These are phyloP conservation scores for Aspergillus steynii DNA, from an alignment of 495 filamentous ascomycete species.

Conservation along the genomic window DNA sequence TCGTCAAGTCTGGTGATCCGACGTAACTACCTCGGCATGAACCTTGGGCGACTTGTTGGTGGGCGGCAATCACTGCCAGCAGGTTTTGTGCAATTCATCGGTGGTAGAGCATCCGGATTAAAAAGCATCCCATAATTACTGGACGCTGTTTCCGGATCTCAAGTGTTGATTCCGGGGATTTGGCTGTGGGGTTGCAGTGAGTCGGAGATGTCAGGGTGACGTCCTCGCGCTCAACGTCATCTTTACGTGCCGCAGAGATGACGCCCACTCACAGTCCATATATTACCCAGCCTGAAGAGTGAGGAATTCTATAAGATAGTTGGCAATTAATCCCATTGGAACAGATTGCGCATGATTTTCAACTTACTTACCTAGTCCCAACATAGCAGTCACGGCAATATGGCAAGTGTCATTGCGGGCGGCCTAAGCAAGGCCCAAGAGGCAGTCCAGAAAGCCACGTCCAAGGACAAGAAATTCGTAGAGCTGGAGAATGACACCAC, in stretches of 20 bases:
- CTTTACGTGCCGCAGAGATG: conserved; percentile 9
- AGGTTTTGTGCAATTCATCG: too few relatives aligned
- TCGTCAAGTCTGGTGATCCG: background rate
- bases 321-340: background rate
- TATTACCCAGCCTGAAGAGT: background rate
- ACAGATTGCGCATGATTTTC: background rate
- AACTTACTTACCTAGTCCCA: background rate
- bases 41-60: background rate
- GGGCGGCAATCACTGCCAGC: too few relatives aligned
- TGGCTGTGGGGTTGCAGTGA: too few relatives aligned
- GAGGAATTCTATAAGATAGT: too few relatives aligned
- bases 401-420: conserved; percentile 29
- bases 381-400: conserved; percentile 6
- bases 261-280: background rate
- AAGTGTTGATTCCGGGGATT: too few relatives aligned
- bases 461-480: conserved; percentile 28
- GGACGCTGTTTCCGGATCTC: too few relatives aligned
- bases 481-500: conserved; percentile 16
- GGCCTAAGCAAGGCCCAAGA: conserved; percentile 35
- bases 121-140: too few relatives aligned
- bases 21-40: background rate
- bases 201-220: conserved; percentile 13
- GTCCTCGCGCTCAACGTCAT: conserved; percentile 11
- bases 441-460: conserved; percentile 25
- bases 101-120: too few relatives aligned